These are phyloP conservation scores for Candida ficus DNA, from an alignment of 805 yeast genomes.

Conservation along the genomic window DNA sequence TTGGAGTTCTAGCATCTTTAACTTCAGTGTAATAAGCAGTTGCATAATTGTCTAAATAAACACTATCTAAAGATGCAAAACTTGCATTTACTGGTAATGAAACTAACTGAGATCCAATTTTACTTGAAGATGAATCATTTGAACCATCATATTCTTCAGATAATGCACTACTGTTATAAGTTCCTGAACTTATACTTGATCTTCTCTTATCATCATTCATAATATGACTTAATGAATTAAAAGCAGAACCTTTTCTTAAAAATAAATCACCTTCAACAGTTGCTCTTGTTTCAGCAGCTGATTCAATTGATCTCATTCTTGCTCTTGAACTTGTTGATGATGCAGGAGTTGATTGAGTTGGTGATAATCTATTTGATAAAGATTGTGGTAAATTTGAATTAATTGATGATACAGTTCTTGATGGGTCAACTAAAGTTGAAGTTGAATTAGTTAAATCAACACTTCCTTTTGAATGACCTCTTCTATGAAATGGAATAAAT, in stretches of 20 bases:
- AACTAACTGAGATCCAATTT: constrained; percentile 48
- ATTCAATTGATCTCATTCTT: constrained; percentile 22
- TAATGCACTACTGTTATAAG: constrained; percentile 1
- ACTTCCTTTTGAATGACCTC: neutral
- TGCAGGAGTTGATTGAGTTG: constrained; percentile 1
- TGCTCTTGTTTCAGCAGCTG: constrained; percentile 18
- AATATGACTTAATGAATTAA: constrained; percentile 21
- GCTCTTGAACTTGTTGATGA: constrained; percentile 13
- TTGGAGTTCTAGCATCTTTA: constrained; percentile 16
- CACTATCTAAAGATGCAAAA: constrained; percentile 73
- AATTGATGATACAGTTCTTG: too few relatives aligned
- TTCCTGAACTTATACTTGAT: constrained; percentile 13
- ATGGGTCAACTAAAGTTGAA: constrained; percentile 2
- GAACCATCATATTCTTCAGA: constrained; percentile 6
- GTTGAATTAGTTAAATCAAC: neutral
- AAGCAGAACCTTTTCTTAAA: constrained; percentile 14
- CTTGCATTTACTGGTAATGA: constrained; percentile 67
- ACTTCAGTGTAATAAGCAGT: constrained; percentile 15
- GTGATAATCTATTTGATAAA: neutral
- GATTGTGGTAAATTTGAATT: neutral
- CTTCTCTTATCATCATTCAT: constrained; percentile 19
- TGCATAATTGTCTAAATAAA: constrained; percentile 50
- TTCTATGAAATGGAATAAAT: neutral
- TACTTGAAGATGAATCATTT: constrained; percentile 31
- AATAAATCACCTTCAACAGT: constrained; percentile 30